Percentiles rank a stretch among this genome's conserved stretches.
Evolutionary conservation across 345 rosid species (phyloP).

Genomic region (Schrenkiella parvula): DNA sequence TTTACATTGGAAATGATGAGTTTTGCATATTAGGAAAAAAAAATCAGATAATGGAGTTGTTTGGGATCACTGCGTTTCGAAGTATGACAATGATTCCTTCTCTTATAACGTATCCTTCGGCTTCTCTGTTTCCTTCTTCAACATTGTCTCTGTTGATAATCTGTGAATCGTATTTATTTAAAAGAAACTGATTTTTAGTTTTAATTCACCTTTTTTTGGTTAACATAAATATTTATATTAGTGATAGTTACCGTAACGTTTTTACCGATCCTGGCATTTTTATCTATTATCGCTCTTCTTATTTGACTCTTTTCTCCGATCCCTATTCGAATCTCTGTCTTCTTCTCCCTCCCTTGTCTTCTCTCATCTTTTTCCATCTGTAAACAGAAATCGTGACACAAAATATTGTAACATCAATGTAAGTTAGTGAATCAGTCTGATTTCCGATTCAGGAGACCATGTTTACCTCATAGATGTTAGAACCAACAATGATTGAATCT

Average conservation of each 20-base stretch:
- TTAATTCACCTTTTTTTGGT: neutral
- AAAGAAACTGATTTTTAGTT: neutral
- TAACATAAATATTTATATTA: neutral
- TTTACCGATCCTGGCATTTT: slow-evolving; percentile 78
- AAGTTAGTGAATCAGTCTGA: neutral
- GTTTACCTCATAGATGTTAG: slow-evolving; percentile 67
- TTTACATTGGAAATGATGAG: slow-evolving; percentile 26
- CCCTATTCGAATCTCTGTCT: slow-evolving; percentile 46
- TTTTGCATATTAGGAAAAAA: neutral
- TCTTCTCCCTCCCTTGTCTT: slow-evolving; percentile 16
- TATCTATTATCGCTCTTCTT: slow-evolving; percentile 64
- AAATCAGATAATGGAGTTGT: slow-evolving; percentile 45
- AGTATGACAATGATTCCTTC: slow-evolving; percentile 67
- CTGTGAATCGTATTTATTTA: slow-evolving; percentile 34
- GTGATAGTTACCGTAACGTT: slow-evolving; percentile 38
- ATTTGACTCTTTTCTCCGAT: slow-evolving; percentile 61
- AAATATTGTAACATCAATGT: neutral
- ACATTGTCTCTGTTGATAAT: slow-evolving; percentile 66
- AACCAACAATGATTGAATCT: slow-evolving; percentile 77
- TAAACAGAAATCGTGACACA: neutral
- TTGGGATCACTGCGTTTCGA: slow-evolving; percentile 48
- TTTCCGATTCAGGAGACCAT: neutral
- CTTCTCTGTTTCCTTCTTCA: slow-evolving; percentile 57
- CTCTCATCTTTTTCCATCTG: slow-evolving; percentile 30
- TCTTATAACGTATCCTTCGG: slow-evolving; percentile 61